phyloP scores from a whole-genome alignment of 1,139 yeast species.

The Suhomyces ambrosiae region DNA sequence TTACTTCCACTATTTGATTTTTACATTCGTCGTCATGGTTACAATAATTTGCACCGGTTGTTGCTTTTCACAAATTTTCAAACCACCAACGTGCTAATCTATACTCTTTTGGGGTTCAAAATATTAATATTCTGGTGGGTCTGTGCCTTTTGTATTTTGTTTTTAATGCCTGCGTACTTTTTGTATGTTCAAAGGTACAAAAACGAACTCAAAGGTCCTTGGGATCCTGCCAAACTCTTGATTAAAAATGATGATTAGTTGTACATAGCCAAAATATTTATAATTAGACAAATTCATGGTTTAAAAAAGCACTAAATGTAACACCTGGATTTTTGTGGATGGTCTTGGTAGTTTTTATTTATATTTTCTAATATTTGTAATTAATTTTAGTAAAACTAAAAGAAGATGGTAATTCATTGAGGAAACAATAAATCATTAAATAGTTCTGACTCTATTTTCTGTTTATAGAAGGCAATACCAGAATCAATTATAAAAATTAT shows the following conservation, averaged over 20 bases:
- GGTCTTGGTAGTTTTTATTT: too few relatives aligned
- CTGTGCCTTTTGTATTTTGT: conserved; percentile 48
- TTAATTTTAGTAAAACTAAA: too few relatives aligned
- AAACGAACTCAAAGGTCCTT: conserved; percentile 88
- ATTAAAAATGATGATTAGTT: background rate
- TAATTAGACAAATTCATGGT: background rate
- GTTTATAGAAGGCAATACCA: too few relatives aligned
- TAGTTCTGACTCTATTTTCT: too few relatives aligned
- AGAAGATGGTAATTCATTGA: too few relatives aligned
- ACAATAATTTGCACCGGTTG: conserved; percentile 32
- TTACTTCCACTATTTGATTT: conserved; percentile 71
- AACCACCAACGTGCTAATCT: conserved; percentile 26
- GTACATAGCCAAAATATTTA: background rate
- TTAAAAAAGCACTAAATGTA: too few relatives aligned
- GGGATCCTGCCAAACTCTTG: conserved; percentile 84
- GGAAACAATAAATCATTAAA: too few relatives aligned
- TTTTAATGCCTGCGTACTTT: conserved; percentile 73
- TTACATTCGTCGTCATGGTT: conserved; percentile 48
- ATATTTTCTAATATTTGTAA: too few relatives aligned
- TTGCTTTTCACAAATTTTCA: conserved; percentile 30
- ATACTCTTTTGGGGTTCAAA: conserved; percentile 40
- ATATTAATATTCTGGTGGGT: conserved; percentile 52
- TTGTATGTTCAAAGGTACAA: conserved; percentile 75
- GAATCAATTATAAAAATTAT: too few relatives aligned
- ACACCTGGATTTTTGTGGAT: too few relatives aligned